A percentile compares a stretch with the other conserved stretches of the same genome.
Evolutionary conservation across 306 rosid genomes (phyloP).

Genomic region (Quercus cerris): DNA sequence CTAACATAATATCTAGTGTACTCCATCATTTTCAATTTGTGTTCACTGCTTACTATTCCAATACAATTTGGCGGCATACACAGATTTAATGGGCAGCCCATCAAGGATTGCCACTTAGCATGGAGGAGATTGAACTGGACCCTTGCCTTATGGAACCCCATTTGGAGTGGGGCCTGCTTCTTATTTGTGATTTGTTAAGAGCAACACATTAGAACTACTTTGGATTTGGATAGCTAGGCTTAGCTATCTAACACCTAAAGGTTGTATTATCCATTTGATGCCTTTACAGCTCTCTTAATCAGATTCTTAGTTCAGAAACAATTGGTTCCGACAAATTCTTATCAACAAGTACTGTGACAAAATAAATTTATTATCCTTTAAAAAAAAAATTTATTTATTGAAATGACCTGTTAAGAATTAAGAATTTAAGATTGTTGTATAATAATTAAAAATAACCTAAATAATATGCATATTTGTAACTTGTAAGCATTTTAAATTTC

Average conservation of each 20-base stretch:
- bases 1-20: neutral
- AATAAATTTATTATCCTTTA: too few species aligned
- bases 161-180: neutral
- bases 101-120: conserved; percentile 2
- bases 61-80: too few species aligned
- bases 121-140: neutral
- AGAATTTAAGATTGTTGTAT: too few species aligned
- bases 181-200: neutral
- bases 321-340: too few species aligned
- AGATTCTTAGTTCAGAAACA: too few species aligned
- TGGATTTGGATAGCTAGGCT: neutral
- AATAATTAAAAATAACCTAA: too few species aligned
- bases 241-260: neutral
- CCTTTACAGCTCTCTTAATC: neutral
- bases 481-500: too few species aligned
- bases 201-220: neutral
- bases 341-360: too few species aligned
- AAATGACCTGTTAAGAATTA: too few species aligned
- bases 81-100: neutral
- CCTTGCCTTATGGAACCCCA: neutral
- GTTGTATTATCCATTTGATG: conserved; percentile 3
- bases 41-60: neutral
- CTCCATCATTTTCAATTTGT: neutral
- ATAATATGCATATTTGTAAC: too few species aligned
- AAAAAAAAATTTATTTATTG: too few species aligned